Base-by-base conservation (phyloP, 768 basidiomycete genomes). In the Pisolithus sp. region DNA sequence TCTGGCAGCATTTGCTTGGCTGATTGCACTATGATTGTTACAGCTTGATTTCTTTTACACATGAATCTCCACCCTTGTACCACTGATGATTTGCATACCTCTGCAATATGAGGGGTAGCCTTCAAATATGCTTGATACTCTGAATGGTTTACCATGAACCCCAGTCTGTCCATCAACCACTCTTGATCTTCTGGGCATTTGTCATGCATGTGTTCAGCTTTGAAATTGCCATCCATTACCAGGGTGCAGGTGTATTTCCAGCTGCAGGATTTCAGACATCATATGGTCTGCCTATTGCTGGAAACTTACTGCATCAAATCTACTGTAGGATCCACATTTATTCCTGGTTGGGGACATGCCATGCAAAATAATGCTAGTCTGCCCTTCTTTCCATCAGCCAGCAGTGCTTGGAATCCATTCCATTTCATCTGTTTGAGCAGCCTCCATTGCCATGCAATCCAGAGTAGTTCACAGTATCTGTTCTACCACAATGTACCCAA, bases 171-270 rank as follows among this genome's bases (percentile, higher is more conserved):
- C 41, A 51, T 55, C 1, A 55, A 20, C 45, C 23, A 51, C 2
- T 51, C 40, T 7, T 51, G 45, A 44, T 55, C 28, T 1, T 38
- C 36, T 0, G 46, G 1, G 2, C 9, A 4, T 12, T 28, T 9
- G 3, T 46, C 24, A 0, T 38, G 18, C n/a, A 52, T 10, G 18
- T 63, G 62, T 10, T 62, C 58, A 0, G 59, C 59, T 18, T 55
- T 59, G 43, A 68, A 64, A 20, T 65, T 65, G 2, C 62, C 61
- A 47, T 66, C 62, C 37, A 61, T 49, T 3, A 60, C 53, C 17
- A 61, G 13, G 0, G 12, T 34, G 0, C 21, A 5, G 2, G 17
- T 30, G 37, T 49, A 49, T 17, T 41, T 55, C 51, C 50, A 55
- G 6, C 44, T 46, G 2, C 21, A 6, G 2, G 21, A 9, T 6